Conservation (phyloP, 192 early-diverging fungal species). For the Backusella psychrophila region DNA sequence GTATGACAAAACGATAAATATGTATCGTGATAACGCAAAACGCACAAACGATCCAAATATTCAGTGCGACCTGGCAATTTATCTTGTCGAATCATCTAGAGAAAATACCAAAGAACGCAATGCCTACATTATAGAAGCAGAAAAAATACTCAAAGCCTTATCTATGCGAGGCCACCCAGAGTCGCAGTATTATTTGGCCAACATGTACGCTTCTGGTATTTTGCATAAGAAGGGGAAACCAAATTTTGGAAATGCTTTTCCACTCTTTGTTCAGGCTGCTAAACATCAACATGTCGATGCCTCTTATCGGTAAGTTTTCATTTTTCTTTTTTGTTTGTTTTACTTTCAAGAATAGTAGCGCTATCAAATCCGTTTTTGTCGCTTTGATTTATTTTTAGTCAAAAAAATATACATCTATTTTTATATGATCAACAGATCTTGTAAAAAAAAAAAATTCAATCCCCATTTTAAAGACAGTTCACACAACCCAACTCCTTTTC, state of each 20-base stretch:
- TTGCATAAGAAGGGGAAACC: slow-evolving; percentile 47
- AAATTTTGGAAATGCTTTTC: slow-evolving; percentile 64
- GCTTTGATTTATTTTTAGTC: neutral
- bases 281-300: slow-evolving; percentile 64
- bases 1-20: slow-evolving; percentile 47
- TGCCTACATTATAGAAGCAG: slow-evolving; percentile 56
- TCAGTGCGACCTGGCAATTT: slow-evolving; percentile 62
- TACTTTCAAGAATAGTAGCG: neutral
- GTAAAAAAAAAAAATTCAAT: neutral
- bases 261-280: slow-evolving; percentile 61
- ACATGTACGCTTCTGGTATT: slow-evolving; percentile 61
- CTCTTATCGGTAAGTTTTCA: slow-evolving; percentile 42
- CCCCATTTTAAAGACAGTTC: neutral
- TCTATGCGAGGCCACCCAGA: slow-evolving; percentile 52
- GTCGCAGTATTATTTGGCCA: slow-evolving; percentile 64
- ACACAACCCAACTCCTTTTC: neutral
- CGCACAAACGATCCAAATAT: slow-evolving; percentile 54
- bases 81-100: slow-evolving; percentile 52
- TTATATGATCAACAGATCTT: neutral
- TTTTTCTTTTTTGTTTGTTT: slow-evolving; percentile 6
- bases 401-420: neutral
- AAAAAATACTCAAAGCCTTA: slow-evolving; percentile 43
- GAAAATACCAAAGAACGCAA: slow-evolving; percentile 30
- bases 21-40: slow-evolving; percentile 63
- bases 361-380: neutral